phyloP scores from a whole-genome alignment of 2,329 filamentous ascomycete species.

The Nothopassalora personata region DNA sequence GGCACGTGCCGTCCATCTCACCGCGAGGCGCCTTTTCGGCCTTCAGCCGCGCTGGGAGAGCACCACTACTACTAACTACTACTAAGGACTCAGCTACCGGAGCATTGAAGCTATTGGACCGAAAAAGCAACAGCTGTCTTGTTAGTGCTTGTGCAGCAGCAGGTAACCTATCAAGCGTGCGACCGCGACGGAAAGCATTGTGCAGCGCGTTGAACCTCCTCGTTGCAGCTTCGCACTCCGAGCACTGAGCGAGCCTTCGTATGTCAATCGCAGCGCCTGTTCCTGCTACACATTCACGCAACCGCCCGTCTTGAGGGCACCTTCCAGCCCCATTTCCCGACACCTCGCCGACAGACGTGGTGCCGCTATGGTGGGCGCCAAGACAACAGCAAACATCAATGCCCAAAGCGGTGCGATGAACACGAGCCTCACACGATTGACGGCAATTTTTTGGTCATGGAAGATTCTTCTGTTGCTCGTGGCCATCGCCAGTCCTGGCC shows the following conservation, averaged over 20 bases:
- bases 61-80: neutral
- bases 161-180: neutral
- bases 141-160: neutral
- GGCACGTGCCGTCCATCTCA: too few relatives aligned
- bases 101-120: neutral
- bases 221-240: neutral
- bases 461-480: slow-evolving; percentile 62
- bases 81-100: neutral
- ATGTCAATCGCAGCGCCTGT: neutral
- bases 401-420: slow-evolving; percentile 1
- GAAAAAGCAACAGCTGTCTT: neutral
- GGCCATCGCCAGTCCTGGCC: slow-evolving; percentile 52
- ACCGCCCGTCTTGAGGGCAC: neutral
- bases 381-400: slow-evolving; percentile 2
- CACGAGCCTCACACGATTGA: slow-evolving; percentile 14
- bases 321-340: neutral
- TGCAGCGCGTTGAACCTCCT: neutral
- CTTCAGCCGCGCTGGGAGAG: too few relatives aligned
- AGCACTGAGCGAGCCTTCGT: neutral
- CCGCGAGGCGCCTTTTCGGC: too few relatives aligned
- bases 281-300: neutral
- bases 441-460: slow-evolving; percentile 53
- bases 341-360: neutral
- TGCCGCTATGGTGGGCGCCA: neutral
- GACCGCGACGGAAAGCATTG: neutral